phyloP scores from a whole-genome alignment of 1,284 basidiomycete genomes.

The Ganoderma multipileum region DNA sequence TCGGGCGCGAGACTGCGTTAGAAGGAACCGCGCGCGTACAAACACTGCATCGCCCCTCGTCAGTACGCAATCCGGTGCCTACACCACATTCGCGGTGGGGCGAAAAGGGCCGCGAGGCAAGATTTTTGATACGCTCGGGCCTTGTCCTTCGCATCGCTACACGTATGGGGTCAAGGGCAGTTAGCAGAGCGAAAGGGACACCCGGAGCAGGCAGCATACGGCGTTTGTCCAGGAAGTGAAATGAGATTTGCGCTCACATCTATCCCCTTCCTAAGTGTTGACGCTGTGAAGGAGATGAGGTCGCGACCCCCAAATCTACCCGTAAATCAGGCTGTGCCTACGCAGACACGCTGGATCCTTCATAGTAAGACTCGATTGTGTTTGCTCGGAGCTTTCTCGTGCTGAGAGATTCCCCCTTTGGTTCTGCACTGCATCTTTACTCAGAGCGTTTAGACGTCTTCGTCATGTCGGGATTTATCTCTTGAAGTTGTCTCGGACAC shows the following conservation, averaged over 20 bases:
- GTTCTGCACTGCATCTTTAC: too few species aligned
- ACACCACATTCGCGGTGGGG: background rate
- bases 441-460: too few species aligned
- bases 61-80: background rate
- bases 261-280: background rate
- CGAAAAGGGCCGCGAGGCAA: background rate
- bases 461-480: too few species aligned
- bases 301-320: background rate
- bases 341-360: too few species aligned
- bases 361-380: too few species aligned
- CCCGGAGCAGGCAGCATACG: too few species aligned
- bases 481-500: background rate
- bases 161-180: too few species aligned
- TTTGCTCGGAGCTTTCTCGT: too few species aligned
- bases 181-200: too few species aligned
- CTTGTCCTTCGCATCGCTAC: too few species aligned
- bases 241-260: background rate
- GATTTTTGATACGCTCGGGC: background rate
- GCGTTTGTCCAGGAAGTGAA: too few species aligned
- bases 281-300: background rate
- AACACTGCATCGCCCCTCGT: background rate
- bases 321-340: background rate
- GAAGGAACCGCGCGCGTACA: background rate
- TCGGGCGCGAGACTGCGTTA: background rate
- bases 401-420: too few species aligned